Conservation (phyloP, 2,329 filamentous ascomycete species). For the Macrophomina phaseolina region DNA sequence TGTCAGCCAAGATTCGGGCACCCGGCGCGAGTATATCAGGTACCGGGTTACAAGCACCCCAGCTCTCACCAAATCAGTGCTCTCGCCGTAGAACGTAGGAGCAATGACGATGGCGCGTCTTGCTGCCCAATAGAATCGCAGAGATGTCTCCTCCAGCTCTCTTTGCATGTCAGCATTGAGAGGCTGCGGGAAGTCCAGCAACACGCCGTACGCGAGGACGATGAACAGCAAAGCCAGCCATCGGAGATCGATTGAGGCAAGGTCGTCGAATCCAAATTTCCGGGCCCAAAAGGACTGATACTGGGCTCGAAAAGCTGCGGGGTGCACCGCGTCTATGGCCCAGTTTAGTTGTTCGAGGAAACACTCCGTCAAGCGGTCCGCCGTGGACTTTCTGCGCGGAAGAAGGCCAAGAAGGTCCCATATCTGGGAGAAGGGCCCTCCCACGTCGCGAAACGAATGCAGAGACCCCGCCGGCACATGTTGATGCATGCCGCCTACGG, state of each 20-base stretch:
- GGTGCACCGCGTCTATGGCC: conserved; percentile 46
- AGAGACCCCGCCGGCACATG: conserved; percentile 31
- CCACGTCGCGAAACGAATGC: conserved; percentile 38
- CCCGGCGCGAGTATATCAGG: conserved; percentile 47
- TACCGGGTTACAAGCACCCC: conserved; percentile 50
- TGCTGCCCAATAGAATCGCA: conserved; percentile 51
- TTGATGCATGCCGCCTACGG: conserved; percentile 31
- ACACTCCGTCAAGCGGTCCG: conserved; percentile 43
- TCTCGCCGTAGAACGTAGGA: conserved; percentile 51
- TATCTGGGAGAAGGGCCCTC: conserved; percentile 44
- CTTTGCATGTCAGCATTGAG: conserved; percentile 43
- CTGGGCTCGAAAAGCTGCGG: conserved; percentile 41
- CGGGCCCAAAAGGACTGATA: conserved; percentile 49
- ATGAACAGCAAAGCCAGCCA: conserved; percentile 52
- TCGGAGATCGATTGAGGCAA: conserved; percentile 47
- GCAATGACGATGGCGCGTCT: conserved; percentile 49
- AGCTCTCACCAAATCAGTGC: conserved; percentile 48
- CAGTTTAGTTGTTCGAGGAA: conserved; percentile 48
- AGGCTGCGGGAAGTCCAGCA: conserved; percentile 43
- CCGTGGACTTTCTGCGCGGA: conserved; percentile 46
- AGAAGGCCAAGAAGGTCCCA: conserved; percentile 51
- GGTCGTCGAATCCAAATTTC: conserved; percentile 49
- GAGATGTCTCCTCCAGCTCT: conserved; percentile 46
- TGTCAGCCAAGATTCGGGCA: conserved; percentile 50
- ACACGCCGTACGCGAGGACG: conserved; percentile 47